These are phyloP conservation scores for Phoenix dactylifera DNA, from an alignment of 176 grass and related monocot genomes.

Conservation along the genomic window DNA sequence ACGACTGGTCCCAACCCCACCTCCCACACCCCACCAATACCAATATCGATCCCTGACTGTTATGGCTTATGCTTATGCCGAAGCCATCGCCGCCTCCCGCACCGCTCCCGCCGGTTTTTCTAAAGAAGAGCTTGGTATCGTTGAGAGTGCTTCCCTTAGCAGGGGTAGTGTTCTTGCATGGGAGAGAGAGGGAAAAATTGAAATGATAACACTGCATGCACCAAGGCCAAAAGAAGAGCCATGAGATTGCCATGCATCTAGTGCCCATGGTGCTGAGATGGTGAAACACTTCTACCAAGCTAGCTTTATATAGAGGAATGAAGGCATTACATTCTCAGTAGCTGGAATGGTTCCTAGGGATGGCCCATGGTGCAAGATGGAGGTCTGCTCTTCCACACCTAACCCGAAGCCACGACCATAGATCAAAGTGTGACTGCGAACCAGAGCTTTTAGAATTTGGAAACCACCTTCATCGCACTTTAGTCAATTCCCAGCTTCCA, in stretches of 20 bases:
- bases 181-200: slow-evolving; percentile 4
- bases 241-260: slow-evolving; percentile 17
- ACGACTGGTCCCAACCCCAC: slow-evolving; percentile 21
- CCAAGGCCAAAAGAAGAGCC: background rate
- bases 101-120: slow-evolving; percentile 4
- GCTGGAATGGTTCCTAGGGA: too few species aligned
- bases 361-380: too few species aligned
- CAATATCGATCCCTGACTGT: slow-evolving; percentile 15
- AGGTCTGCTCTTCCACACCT: too few species aligned
- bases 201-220: background rate
- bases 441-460: too few species aligned
- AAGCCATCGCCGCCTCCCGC: slow-evolving; percentile 22
- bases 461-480: too few species aligned
- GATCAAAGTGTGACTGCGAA: too few species aligned
- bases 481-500: too few species aligned
- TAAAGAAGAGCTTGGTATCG: slow-evolving; percentile 28
- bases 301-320: too few species aligned
- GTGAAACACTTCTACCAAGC: too few species aligned
- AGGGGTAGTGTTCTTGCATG: slow-evolving; percentile 18
- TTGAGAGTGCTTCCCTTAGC: background rate
- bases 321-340: too few species aligned
- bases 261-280: too few species aligned
- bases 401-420: too few species aligned
- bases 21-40: slow-evolving; percentile 36
- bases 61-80: slow-evolving; percentile 32